Evolutionary conservation across 768 basidiomycete species (phyloP).

Genomic region (Cystobasidium onofrii): DNA sequence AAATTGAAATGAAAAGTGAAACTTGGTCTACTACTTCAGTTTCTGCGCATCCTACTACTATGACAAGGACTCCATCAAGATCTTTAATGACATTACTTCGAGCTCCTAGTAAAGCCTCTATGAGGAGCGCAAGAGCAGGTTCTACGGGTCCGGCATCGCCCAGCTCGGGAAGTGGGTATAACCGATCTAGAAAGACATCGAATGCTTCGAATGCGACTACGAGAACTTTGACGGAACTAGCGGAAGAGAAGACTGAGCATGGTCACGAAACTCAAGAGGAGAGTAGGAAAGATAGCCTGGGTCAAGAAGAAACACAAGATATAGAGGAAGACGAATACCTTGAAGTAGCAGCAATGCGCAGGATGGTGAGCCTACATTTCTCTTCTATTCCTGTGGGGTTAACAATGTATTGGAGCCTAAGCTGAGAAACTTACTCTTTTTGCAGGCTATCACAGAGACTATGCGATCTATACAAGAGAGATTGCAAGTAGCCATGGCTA

Average conservation of each 20-base stretch:
- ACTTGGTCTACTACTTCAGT: background rate
- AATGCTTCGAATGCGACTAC: background rate
- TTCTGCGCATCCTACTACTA: background rate
- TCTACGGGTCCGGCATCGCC: background rate
- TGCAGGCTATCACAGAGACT: background rate
- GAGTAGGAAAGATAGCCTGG: background rate
- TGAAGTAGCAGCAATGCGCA: background rate
- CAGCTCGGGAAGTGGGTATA: background rate
- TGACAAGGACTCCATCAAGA: background rate
- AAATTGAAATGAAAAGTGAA: slow-evolving; percentile 1
- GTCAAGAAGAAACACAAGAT: too few species aligned
- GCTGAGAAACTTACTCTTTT: too few species aligned
- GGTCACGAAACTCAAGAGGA: background rate
- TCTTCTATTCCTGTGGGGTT: too few species aligned
- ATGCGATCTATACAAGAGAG: slow-evolving; percentile 9
- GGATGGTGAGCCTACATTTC: background rate
- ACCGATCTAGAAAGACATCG: background rate
- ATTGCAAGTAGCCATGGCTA: background rate
- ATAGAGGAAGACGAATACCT: background rate
- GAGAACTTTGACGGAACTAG: background rate
- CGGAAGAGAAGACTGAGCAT: background rate
- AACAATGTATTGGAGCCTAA: too few species aligned
- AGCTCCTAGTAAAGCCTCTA: background rate
- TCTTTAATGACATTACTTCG: background rate
- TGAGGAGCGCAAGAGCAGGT: background rate